These are phyloP conservation scores for Fusarium xylarioides DNA, from an alignment of 2,329 filamentous ascomycete genomes.

Conservation along the genomic window DNA sequence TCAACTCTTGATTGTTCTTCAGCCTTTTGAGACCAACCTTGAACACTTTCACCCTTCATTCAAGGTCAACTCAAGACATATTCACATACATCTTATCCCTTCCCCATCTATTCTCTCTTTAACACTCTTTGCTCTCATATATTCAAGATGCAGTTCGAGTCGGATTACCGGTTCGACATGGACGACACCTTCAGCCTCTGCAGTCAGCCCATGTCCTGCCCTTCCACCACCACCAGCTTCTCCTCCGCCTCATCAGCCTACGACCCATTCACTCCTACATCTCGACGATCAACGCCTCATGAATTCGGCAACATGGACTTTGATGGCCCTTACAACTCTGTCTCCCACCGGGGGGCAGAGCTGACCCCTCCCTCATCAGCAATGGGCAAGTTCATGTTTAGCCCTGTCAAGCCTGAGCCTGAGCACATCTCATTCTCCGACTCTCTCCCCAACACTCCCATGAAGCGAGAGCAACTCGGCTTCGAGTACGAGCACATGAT, in stretches of 20 bases:
- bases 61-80: constrained; percentile 27
- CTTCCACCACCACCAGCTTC: constrained; percentile 50
- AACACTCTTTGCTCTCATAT: constrained; percentile 13
- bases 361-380: constrained; percentile 49
- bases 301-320: constrained; percentile 51
- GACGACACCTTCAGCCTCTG: constrained; percentile 52
- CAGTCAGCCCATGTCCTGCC: constrained; percentile 49
- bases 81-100: constrained; percentile 8
- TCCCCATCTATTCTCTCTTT: constrained; percentile 7
- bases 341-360: constrained; percentile 43
- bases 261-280: constrained; percentile 56
- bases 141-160: constrained; percentile 50
- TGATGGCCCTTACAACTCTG: constrained; percentile 45
- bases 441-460: constrained; percentile 48
- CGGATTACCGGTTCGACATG: constrained; percentile 52
- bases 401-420: constrained; percentile 47
- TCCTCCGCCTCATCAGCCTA: constrained; percentile 53
- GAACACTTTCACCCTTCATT: constrained; percentile 29
- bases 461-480: constrained; percentile 49
- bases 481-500: constrained; percentile 53
- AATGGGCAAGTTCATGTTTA: constrained; percentile 49
- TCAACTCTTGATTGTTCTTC: constrained; percentile 28
- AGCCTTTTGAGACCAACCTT: constrained; percentile 24
- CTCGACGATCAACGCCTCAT: constrained; percentile 55
- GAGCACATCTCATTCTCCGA: constrained; percentile 47